These are phyloP conservation scores for Neonectria punicea DNA, from an alignment of 2,329 filamentous ascomycete species.

Conservation along the genomic window DNA sequence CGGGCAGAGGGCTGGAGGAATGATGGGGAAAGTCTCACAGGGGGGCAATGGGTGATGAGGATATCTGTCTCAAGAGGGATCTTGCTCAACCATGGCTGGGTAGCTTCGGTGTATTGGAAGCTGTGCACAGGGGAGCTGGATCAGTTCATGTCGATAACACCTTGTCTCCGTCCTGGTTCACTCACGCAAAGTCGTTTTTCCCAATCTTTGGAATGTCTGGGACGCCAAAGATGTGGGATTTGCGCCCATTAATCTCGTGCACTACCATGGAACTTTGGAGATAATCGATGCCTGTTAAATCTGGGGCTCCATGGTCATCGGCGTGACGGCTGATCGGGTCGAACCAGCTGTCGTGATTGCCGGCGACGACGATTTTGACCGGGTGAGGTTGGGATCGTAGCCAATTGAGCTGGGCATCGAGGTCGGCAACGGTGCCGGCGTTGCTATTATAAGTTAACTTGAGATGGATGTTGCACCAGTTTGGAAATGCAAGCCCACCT, in stretches of 20 bases:
- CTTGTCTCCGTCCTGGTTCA: neutral
- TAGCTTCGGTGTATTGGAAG: conserved; percentile 76
- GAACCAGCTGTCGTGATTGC: conserved; percentile 91
- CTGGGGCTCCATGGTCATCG: conserved; percentile 66
- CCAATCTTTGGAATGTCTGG: conserved; percentile 83
- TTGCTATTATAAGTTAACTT: conserved; percentile 71
- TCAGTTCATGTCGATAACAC: conserved; percentile 12
- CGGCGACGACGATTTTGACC: conserved; percentile 84
- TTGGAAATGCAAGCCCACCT: neutral
- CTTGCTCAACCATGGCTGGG: conserved; percentile 77
- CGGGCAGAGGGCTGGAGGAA: no score
- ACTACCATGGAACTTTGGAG: conserved; percentile 75
- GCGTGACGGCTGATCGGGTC: conserved; percentile 71
- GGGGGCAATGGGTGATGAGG: conserved; percentile 84
- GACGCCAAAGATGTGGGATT: conserved; percentile 76
- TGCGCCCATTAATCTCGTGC: conserved; percentile 69
- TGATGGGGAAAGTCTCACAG: conserved; percentile 54
- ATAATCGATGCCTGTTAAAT: conserved; percentile 78
- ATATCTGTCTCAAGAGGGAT: conserved; percentile 80
- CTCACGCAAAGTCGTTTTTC: conserved; percentile 71
- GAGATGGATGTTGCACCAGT: neutral
- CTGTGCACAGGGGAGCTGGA: conserved; percentile 43
- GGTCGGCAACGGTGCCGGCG: conserved; percentile 74
- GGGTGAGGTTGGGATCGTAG: conserved; percentile 76
- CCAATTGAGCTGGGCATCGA: conserved; percentile 90